Evolutionary conservation across 768 basidiomycete species (phyloP).

Genomic region (Mycena galopus): DNA sequence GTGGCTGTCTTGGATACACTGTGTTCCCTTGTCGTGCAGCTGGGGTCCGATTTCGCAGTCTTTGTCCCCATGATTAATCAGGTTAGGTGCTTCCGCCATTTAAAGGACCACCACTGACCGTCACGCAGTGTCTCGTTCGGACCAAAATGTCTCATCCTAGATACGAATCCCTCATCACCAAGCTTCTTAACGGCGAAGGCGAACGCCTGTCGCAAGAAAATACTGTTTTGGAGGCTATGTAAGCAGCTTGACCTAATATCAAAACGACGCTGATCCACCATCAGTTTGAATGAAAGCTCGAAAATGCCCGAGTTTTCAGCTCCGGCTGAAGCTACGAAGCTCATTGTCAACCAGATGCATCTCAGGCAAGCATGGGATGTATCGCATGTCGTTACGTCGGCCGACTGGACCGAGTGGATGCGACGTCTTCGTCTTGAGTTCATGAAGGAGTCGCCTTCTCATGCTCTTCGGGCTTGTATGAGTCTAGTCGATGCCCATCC

Average conservation of each 20-base stretch:
- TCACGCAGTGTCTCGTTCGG: slow-evolving; percentile 74
- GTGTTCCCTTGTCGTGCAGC: slow-evolving; percentile 91
- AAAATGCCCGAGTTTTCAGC: slow-evolving; percentile 82
- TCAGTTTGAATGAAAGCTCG: slow-evolving; percentile 68
- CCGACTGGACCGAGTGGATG: slow-evolving; percentile 98
- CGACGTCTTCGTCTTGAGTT: slow-evolving; percentile 93
- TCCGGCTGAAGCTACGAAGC: slow-evolving; percentile 87
- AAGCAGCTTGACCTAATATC: slow-evolving; percentile 41
- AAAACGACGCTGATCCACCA: slow-evolving; percentile 15
- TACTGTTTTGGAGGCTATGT: slow-evolving; percentile 77
- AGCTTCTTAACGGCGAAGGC: slow-evolving; percentile 93
- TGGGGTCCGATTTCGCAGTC: slow-evolving; percentile 97
- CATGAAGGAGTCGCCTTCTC: slow-evolving; percentile 98
- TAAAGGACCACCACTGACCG: background rate
- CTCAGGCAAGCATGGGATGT: slow-evolving; percentile 97
- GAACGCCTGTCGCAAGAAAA: slow-evolving; percentile 92
- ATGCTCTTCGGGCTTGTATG: slow-evolving; percentile 97
- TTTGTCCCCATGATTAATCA: slow-evolving; percentile 98
- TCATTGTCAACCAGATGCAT: slow-evolving; percentile 96
- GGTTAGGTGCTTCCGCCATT: slow-evolving; percentile 55
- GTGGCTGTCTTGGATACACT: slow-evolving; percentile 93
- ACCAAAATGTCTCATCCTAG: slow-evolving; percentile 83
- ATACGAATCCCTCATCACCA: slow-evolving; percentile 91
- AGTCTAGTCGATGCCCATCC: slow-evolving; percentile 92
- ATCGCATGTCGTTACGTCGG: slow-evolving; percentile 77